Conservation (phyloP, 2,329 filamentous ascomycete genomes). For the Nannizzia gypsea region DNA sequence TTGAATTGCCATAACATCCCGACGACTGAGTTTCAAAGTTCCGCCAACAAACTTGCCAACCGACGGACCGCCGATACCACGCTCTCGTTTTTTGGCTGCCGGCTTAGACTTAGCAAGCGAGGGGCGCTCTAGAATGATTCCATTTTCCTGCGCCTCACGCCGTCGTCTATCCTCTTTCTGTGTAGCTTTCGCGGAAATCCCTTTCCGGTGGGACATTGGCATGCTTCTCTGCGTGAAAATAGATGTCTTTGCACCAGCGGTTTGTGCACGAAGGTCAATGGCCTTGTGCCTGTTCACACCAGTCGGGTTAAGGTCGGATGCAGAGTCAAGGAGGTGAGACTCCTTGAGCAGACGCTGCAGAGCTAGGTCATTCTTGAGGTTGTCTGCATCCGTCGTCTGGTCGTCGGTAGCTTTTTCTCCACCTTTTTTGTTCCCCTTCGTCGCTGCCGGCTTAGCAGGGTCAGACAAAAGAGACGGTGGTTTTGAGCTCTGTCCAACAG, state of each 20-base stretch:
- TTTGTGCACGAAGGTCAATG: conserved; percentile 69
- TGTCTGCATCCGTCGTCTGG: conserved; percentile 40
- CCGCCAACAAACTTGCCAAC: conserved; percentile 73
- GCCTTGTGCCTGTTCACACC: conserved; percentile 71
- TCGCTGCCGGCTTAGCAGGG: conserved; percentile 9
- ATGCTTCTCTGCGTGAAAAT: conserved; percentile 71
- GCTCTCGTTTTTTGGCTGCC: conserved; percentile 38
- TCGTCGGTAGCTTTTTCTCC: conserved; percentile 38
- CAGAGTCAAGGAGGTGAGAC: conserved; percentile 86
- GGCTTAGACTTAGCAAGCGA: conserved; percentile 27
- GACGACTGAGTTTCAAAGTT: conserved; percentile 64
- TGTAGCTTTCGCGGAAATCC: conserved; percentile 59
- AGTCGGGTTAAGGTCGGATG: conserved; percentile 61
- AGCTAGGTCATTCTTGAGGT: conserved; percentile 87
- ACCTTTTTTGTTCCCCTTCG: conserved; percentile 42
- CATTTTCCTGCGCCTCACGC: conserved; percentile 75
- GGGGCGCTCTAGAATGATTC: conserved; percentile 64
- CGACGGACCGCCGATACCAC: conserved; percentile 60
- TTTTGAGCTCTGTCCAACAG: conserved; percentile 30
- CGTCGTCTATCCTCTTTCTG: conserved; percentile 59
- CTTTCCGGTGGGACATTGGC: conserved; percentile 76
- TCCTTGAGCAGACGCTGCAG: conserved; percentile 83
- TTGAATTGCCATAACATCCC: conserved; percentile 62
- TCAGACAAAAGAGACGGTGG: conserved; percentile 34
- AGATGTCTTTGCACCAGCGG: conserved; percentile 65